A percentile compares a stretch with the other conserved stretches of the same genome.
Conservation (phyloP, 2,329 filamentous ascomycete genomes). For the Elsinoe necatrix region DNA sequence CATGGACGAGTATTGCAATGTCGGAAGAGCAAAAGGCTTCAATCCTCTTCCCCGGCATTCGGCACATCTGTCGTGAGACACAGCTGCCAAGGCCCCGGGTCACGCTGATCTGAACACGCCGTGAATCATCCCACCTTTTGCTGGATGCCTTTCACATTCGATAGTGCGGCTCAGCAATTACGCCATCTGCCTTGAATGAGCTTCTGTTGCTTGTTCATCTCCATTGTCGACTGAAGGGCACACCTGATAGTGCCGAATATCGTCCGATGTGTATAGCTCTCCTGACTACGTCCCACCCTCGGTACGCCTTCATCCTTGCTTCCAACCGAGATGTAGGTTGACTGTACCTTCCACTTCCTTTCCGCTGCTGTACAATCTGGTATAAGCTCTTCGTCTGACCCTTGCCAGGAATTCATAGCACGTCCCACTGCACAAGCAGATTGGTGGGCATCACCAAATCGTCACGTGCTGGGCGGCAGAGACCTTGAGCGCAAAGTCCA, state of each 20-base stretch:
- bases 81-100: neutral
- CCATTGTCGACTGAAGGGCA: neutral
- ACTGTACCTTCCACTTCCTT: neutral
- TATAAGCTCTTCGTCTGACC: neutral
- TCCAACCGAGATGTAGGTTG: constrained; percentile 41
- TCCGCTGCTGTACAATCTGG: neutral
- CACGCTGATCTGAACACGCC: neutral
- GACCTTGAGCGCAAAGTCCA: constrained; percentile 52
- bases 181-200: neutral
- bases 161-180: constrained; percentile 8
- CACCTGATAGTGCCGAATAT: neutral
- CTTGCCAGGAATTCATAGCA: constrained; percentile 49
- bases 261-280: constrained; percentile 43
- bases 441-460: constrained; percentile 51
- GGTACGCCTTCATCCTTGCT: constrained; percentile 43
- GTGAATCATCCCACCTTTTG: constrained; percentile 3
- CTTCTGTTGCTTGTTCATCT: neutral
- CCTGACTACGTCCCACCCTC: constrained; percentile 40
- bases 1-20: neutral
- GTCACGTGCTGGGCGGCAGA: constrained; percentile 51
- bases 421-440: constrained; percentile 51
- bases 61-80: neutral
- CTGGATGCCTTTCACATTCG: neutral
- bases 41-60: neutral
- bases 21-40: neutral